Evolutionary conservation across 129 eudicot genomes (phyloP), one percentile per base, ranked within the genome.

Genomic region (Centaurea solstitialis): DNA sequence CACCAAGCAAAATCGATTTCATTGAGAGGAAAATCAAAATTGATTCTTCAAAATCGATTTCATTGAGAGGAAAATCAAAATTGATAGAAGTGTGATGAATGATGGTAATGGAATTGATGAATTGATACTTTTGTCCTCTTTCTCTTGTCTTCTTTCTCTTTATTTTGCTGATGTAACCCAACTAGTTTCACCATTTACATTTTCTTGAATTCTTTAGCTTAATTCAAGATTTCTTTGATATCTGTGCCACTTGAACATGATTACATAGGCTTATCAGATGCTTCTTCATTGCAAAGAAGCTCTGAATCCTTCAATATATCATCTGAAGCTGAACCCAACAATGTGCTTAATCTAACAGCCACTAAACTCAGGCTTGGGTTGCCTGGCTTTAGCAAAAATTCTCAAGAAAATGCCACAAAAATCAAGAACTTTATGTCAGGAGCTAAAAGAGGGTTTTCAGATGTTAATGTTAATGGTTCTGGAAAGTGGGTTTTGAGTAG

Each of bases 331-430:
- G 86, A 85, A 6, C 77, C 74, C 22, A 81, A 43, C 85, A 85
- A 47, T 68, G 76, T 77, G 78, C 82, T 91, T 38, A 89, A 92
- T 80, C 88, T 93, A 20, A 93, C 82, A 77, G 93, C 89, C 74
- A 96, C 99, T 38, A 95, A 96, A 83, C 88, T 96, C 20, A 88
- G 98, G 40, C 99, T 96, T 70, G 99, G 98, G 12, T 86, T 93
- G 81, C 99, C 99, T 79, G 99, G 98, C 43, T 92, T 87, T 78
- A 87, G 90, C 41, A 88, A 83, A 20, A 86, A 75, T 57, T 83
- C 69, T 53, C 81, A 81, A 68, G 89, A 74, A 72, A 62, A 77
- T 40, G 87, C 79, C 22, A 67, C 75, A 33, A 74, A 38, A 21
- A 62, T 77, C 35, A 88, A 90, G 84, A 88, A 76, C 84, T 81